Conservation (phyloP, 768 basidiomycete genomes). For the Pholiota molesta region DNA sequence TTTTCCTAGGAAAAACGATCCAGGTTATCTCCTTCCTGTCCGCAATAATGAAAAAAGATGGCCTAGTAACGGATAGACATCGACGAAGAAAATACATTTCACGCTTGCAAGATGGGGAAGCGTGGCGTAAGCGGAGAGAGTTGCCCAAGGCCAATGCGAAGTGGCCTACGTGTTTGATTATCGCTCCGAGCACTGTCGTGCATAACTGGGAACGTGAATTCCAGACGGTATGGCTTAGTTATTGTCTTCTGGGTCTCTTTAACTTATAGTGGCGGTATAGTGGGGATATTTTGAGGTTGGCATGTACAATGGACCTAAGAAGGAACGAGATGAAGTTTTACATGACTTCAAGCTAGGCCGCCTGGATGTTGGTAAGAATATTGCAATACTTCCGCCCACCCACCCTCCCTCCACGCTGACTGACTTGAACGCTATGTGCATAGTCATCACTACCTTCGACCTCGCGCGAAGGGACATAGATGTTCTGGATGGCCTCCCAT, state of each 20-base stretch:
- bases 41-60: slow-evolving; percentile 88
- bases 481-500: slow-evolving; percentile 65
- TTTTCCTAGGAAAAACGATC: slow-evolving; percentile 80
- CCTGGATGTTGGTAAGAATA: slow-evolving; percentile 74
- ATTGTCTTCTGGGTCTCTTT: background rate
- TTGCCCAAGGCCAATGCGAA: slow-evolving; percentile 68
- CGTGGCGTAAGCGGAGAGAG: slow-evolving; percentile 53
- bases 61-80: slow-evolving; percentile 61
- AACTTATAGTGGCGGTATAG: slow-evolving; percentile 37
- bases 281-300: slow-evolving; percentile 96
- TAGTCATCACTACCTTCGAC: slow-evolving; percentile 85
- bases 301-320: slow-evolving; percentile 57
- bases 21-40: slow-evolving; percentile 90
- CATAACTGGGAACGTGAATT: slow-evolving; percentile 93
- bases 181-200: slow-evolving; percentile 84
- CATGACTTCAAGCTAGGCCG: slow-evolving; percentile 80
- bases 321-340: slow-evolving; percentile 59
- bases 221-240: slow-evolving; percentile 53
- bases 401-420: background rate
- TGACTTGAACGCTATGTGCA: background rate
- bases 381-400: background rate
- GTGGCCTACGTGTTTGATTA: slow-evolving; percentile 90
- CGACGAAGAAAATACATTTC: slow-evolving; percentile 73
- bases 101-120: slow-evolving; percentile 56
- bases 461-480: slow-evolving; percentile 73